Evolutionary conservation across 1,284 basidiomycete genomes (phyloP), one percentile per base, ranked within the genome.

Genomic region (Mycena sp.): DNA sequence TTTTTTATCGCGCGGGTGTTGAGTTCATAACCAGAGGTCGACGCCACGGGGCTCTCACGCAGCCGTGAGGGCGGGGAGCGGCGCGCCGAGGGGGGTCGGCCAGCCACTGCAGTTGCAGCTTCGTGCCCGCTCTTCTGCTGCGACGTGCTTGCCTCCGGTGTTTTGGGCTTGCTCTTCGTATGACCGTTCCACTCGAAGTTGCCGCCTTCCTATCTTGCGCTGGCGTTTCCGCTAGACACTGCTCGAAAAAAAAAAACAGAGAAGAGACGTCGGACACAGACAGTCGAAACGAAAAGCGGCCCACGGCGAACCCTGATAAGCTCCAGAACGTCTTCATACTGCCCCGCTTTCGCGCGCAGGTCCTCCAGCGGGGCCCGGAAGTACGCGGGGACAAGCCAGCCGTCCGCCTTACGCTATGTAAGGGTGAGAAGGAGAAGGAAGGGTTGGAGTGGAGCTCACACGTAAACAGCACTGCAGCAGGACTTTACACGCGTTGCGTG

Each of bases 231-330:
- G n/a, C 65, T 66, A 88, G 72, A 55, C 80, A 78, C 87, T 89
- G 81, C 75, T 78, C 76, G n/a, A n/a, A n/a, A n/a, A 84, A n/a
- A n/a, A n/a, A n/a, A 85, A 81, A 50, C 61, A 76, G 75, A 81
- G 74, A 80, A 80, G 77, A 79, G 74, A 76, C 54, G 81, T 84
- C 78, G 78, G 81, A 76, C 71, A 80, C 74, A 79, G 77, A 75
- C 71, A 71, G 59, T 77, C 72, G 70, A 77, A 73, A 79, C 63
- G 72, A 79, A 78, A 80, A 80, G 78, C 73, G 76, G 82, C 76
- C 81, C 81, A 80, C 73, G 83, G 85, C 88, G 84, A 87, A 90
- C 88, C 87, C 83, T 88, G 64, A 86, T 85, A 59, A 87, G 79
- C 68, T 76, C 78, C 77, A 82, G 79, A 55, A 86, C 76, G 66